Conservation (phyloP, 2,329 filamentous ascomycete genomes). For the Alternaria arbusti region DNA sequence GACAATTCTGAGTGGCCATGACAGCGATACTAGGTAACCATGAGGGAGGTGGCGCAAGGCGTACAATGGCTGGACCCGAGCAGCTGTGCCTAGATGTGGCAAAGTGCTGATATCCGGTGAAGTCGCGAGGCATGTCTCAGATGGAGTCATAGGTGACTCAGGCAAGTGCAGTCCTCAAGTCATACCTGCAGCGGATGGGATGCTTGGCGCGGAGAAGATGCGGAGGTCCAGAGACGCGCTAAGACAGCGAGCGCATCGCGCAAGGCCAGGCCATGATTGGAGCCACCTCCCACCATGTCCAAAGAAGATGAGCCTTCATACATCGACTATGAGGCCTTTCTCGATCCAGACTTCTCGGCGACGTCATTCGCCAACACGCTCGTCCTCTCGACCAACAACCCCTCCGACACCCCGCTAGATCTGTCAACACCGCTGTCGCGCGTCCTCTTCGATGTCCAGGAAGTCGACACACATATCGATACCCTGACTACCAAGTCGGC, state of each 20-base stretch:
- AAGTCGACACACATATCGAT: conserved; percentile 96
- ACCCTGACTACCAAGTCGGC: conserved; percentile 84
- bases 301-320: conserved; percentile 72
- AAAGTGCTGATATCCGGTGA: neutral
- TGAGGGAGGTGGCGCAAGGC: neutral
- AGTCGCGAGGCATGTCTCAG: neutral
- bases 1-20: neutral
- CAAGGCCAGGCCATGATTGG: neutral
- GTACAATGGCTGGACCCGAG: neutral
- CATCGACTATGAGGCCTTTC: conserved; percentile 93
- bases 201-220: neutral
- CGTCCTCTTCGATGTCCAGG: conserved; percentile 94
- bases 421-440: conserved; percentile 91
- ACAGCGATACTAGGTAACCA: neutral
- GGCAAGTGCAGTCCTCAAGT: neutral
- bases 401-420: conserved; percentile 86
- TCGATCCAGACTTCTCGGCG: conserved; percentile 81
- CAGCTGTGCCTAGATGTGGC: conserved; percentile 6
- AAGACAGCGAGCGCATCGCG: conserved; percentile 7
- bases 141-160: neutral
- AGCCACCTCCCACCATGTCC: conserved; percentile 30
- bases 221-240: conserved; percentile 4
- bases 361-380: conserved; percentile 85
- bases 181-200: neutral
- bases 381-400: conserved; percentile 88